Conservation (phyloP, 495 filamentous ascomycete species). For the Ramalina intermedia region DNA sequence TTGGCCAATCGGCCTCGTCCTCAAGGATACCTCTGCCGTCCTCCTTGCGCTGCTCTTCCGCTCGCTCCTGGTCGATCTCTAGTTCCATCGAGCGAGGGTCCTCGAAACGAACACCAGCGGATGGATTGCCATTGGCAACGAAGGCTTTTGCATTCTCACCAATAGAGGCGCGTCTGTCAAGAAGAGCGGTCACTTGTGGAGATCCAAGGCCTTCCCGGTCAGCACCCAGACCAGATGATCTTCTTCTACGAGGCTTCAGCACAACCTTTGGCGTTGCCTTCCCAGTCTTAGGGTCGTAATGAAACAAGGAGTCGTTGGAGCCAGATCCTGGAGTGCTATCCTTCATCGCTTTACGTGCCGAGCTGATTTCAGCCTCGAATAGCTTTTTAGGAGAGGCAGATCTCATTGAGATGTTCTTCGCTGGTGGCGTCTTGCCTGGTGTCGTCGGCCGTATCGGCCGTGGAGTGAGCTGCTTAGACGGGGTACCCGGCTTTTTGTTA, state of each 20-base stretch:
- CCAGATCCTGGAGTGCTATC: conserved; percentile 25
- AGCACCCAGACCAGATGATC: conserved; percentile 59
- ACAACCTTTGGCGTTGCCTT: conserved; percentile 47
- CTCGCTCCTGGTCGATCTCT: conserved; percentile 54
- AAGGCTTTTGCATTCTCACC: conserved; percentile 51
- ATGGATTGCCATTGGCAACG: conserved; percentile 31
- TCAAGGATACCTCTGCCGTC: conserved; percentile 41
- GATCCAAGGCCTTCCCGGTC: conserved; percentile 67
- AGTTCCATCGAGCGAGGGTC: conserved; percentile 51
- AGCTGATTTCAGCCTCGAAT: conserved; percentile 32
- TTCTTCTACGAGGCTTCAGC: conserved; percentile 45
- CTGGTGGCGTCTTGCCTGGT: conserved; percentile 38
- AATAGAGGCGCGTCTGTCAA: conserved; percentile 60
- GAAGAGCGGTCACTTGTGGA: conserved; percentile 55
- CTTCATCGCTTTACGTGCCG: conserved; percentile 1
- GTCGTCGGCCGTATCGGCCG: conserved; percentile 35
- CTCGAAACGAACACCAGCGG: conserved; percentile 44
- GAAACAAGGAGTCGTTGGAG: conserved; percentile 19
- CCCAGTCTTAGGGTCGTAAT: conserved; percentile 38
- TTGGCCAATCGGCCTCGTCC: conserved; percentile 27
- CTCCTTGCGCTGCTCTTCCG: conserved; percentile 46
- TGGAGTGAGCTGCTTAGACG: conserved; percentile 38
- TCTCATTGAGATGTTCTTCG: conserved; percentile 28
- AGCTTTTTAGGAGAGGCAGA: conserved; percentile 42
- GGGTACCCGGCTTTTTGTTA: conserved; percentile 33